phyloP scores from a whole-genome alignment of 2,329 filamentous ascomycete species.

The Purpureocillium lavendulum region DNA sequence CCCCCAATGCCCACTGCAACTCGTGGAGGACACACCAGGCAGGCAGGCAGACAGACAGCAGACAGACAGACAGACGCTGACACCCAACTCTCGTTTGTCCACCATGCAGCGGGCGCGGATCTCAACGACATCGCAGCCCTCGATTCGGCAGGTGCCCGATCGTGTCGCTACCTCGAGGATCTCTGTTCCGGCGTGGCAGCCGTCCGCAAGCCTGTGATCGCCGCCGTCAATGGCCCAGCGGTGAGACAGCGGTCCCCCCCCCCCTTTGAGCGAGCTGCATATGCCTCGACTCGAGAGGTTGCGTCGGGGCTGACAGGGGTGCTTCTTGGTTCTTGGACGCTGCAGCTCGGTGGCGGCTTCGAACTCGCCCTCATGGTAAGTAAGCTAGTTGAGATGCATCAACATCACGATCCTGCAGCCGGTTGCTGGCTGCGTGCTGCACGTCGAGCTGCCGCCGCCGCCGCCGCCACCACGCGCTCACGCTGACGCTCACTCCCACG shows the following conservation, averaged over 20 bases:
- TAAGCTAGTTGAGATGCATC: conserved; percentile 3
- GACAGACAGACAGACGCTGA: not conserved
- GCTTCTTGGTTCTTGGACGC: too few relatives aligned
- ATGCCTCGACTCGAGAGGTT: not conserved
- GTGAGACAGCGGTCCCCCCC: conserved; percentile 23
- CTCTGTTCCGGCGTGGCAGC: conserved; percentile 25
- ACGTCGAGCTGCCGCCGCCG: not conserved
- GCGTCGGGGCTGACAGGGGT: not conserved
- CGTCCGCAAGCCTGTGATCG: conserved; percentile 37
- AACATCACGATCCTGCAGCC: not conserved
- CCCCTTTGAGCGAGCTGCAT: conserved; percentile 11
- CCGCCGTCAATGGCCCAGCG: conserved; percentile 40
- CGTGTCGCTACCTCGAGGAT: conserved; percentile 29
- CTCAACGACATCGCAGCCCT: conserved; percentile 25
- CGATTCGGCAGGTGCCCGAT: conserved; percentile 21
- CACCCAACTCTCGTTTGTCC: not conserved
- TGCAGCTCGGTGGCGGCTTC: conserved; percentile 40
- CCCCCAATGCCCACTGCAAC: too few relatives aligned
- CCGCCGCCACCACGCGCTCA: too few relatives aligned
- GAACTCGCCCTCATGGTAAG: conserved; percentile 38
- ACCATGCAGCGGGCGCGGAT: conserved; percentile 24
- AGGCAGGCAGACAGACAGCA: too few relatives aligned
- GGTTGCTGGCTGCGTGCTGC: not conserved
- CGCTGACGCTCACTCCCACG: too few relatives aligned
- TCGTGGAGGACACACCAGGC: too few relatives aligned